These are phyloP conservation scores for Oxyria digyna DNA, from an alignment of 148 eudicot species.

Conservation along the genomic window DNA sequence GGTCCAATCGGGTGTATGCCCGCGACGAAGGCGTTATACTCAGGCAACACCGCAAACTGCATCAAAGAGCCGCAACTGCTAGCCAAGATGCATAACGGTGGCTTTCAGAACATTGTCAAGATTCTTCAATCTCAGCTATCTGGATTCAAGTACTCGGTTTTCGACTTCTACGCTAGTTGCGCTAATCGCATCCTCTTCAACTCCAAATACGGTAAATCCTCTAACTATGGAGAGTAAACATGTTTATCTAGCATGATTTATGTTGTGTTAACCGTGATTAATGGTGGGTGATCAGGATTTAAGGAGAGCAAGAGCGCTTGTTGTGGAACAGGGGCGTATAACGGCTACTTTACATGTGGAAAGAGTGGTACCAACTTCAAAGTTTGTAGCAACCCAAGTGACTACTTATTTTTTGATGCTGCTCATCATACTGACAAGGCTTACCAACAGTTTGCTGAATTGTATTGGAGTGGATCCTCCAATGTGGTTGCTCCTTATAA, in stretches of 20 bases:
- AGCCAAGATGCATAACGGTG: constrained; percentile 26
- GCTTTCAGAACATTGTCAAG: constrained; percentile 9
- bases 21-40: constrained; percentile 11
- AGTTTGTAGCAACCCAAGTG: constrained; percentile 28
- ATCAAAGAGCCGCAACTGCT: constrained; percentile 16
- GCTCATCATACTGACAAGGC: constrained; percentile 36
- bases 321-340: constrained; percentile 30
- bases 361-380: constrained; percentile 16
- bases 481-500: constrained; percentile 34
- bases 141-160: constrained; percentile 28
- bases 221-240: too few species aligned
- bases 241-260: too few species aligned
- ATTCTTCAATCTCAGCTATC: constrained; percentile 18
- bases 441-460: constrained; percentile 29
- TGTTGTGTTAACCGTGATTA: not conserved
- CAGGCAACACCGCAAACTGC: constrained; percentile 3
- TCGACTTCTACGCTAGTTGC: constrained; percentile 23
- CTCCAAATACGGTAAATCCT: constrained; percentile 19
- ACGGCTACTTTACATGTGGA: constrained; percentile 24
- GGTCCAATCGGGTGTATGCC: constrained; percentile 42
- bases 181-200: constrained; percentile 15
- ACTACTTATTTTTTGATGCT: constrained; percentile 41
- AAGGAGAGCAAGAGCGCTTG: constrained; percentile 28
- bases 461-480: constrained; percentile 37
- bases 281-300: constrained; percentile 21